A percentile compares a stretch with the other conserved stretches of the same genome.
Conservation (phyloP, 768 basidiomycete genomes). For the Gautieria morchelliformis region DNA sequence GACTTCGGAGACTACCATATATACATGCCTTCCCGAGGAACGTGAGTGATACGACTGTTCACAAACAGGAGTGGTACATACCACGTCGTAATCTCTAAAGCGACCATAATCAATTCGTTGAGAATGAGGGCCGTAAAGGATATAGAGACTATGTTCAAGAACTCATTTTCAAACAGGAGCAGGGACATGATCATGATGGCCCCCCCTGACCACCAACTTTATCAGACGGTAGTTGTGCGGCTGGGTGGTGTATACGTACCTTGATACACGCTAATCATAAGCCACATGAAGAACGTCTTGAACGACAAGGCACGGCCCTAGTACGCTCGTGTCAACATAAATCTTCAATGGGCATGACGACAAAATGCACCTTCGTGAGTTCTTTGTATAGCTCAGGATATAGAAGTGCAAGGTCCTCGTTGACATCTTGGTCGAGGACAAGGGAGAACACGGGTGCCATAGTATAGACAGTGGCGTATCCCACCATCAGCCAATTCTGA, state of each 20-base stretch:
- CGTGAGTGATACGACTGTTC: not conserved
- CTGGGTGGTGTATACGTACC: constrained; percentile 32
- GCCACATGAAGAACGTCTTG: constrained; percentile 98
- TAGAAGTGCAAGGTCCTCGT: constrained; percentile 85
- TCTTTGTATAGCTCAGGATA: constrained; percentile 99
- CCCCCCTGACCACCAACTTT: constrained; percentile 45
- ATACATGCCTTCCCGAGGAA: constrained; percentile 59
- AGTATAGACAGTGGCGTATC: constrained; percentile 92
- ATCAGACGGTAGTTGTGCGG: too few relatives aligned
- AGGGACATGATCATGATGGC: constrained; percentile 99
- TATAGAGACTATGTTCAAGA: constrained; percentile 95
- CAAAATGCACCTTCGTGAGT: constrained; percentile 66
- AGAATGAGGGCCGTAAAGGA: constrained; percentile 93
- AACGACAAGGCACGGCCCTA: constrained; percentile 90
- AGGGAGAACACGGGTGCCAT: constrained; percentile 99
- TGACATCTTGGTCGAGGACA: constrained; percentile 92
- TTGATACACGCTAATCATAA: constrained; percentile 97
- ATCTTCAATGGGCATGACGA: not conserved
- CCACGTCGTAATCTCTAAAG: constrained; percentile 97
- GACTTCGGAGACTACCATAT: constrained; percentile 90
- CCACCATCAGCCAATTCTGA: constrained; percentile 96
- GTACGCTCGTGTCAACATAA: not conserved
- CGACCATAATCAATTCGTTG: constrained; percentile 99
- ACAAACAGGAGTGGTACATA: constrained; percentile 21
- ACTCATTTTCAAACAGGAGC: constrained; percentile 92